Conservation (phyloP, 2,329 filamentous ascomycete species). For the Pyrenochaeta sp. region DNA sequence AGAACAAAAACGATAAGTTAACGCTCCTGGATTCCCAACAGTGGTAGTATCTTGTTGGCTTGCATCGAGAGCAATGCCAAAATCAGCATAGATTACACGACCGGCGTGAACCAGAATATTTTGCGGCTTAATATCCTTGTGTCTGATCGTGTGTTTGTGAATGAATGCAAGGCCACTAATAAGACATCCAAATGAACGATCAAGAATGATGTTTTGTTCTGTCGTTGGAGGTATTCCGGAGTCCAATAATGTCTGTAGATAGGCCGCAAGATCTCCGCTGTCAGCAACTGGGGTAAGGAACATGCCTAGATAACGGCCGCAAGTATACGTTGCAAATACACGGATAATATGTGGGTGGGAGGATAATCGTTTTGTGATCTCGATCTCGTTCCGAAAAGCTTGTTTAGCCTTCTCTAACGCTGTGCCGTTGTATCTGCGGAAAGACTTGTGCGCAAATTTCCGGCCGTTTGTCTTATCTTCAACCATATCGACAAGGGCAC, state of each 20-base stretch:
- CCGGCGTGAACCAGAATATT: slow-evolving; percentile 24
- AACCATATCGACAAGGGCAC: no score
- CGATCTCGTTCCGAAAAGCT: slow-evolving; percentile 17
- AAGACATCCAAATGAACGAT: slow-evolving; percentile 24
- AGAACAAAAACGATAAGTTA: slow-evolving; percentile 20
- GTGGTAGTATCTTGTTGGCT: slow-evolving; percentile 12
- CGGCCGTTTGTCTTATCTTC: no score
- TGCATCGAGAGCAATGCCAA: slow-evolving; percentile 18
- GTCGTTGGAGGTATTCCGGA: not conserved
- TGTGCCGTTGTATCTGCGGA: no score
- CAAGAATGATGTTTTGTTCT: not conserved
- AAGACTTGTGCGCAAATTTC: no score
- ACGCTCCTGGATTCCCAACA: slow-evolving; percentile 4
- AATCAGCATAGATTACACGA: slow-evolving; percentile 24
- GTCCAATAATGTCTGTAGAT: slow-evolving; percentile 23
- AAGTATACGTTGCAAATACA: slow-evolving; percentile 18
- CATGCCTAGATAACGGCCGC: slow-evolving; percentile 11
- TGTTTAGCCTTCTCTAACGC: no score
- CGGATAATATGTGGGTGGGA: slow-evolving; percentile 18
- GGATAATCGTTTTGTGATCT: slow-evolving; percentile 12
- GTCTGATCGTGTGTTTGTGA: slow-evolving; percentile 18
- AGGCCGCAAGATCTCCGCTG: slow-evolving; percentile 22
- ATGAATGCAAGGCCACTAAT: slow-evolving; percentile 19
- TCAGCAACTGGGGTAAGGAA: slow-evolving; percentile 25
- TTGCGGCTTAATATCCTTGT: slow-evolving; percentile 32